Evolutionary conservation across 1,284 basidiomycete species (phyloP), one percentile per base, ranked within the genome.

Genomic region (Trametes sp.): DNA sequence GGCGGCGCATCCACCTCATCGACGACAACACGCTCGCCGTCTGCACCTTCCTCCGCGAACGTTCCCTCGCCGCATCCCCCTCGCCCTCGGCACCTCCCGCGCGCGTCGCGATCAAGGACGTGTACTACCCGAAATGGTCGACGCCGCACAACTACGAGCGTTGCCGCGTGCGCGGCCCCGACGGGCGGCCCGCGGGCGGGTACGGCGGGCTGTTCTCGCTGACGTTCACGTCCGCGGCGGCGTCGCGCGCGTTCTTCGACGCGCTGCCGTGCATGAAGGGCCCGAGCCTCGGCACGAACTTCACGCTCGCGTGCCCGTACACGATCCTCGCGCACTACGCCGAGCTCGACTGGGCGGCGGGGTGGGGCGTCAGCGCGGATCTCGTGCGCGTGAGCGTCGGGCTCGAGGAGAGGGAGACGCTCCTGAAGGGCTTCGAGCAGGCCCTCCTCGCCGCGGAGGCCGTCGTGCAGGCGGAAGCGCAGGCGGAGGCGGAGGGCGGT

Each of bases 221-320:
- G 57, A 95, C 93, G 0, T 98, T 99, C 78, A 87, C 85, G 1
- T 87, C 87, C 1, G 64, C 79, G 10, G 80, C 77, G 0, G 93
- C 93, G 0, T 89, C 93, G 1, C 76, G 80, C 44, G 93, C 90
- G 7, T 99, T 99, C 80, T 99, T 94, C 74, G 94, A 99, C 75
- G 80, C 86, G 0, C 80, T 99, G 24, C 80, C 84, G 7, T 96
- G 90, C 75, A 87, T 87, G 66, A 99, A 98, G 76, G 98, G 97
- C 1, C 98, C 97, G 0, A 93, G 90, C 72, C 84, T 98, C 23
- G 97, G 97, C 1, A 98, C 96, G 36, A 98, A 96, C 81, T 98
- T 98, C 76, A 98, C 97, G 1, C 84, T 98, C 16, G 95, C 94
- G 28, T 94, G 89, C 70, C 97, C 97, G 24, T 99, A 96, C 75